Conservation (phyloP, 805 yeast genomes). For the Saccharomycopsis fibuligera region DNA sequence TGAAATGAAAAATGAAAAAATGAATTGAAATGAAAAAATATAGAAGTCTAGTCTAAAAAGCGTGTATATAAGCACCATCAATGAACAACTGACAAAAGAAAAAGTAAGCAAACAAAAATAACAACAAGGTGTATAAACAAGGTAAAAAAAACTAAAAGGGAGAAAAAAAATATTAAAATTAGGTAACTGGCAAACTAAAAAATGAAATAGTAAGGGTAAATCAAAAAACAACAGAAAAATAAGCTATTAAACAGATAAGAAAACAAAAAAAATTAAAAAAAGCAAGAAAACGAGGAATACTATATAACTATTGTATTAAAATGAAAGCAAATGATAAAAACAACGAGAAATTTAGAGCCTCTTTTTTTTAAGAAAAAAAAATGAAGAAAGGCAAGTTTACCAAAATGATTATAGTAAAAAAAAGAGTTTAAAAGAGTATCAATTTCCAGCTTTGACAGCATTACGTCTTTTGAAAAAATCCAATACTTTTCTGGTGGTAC, state of each 20-base stretch:
- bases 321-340: not conserved
- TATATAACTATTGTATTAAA: not conserved
- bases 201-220: not conserved
- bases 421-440: not conserved
- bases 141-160: not conserved
- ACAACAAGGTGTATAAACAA: not conserved
- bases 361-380: not conserved
- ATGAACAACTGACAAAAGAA: not conserved
- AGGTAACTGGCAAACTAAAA: not conserved
- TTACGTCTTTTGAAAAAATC: conserved; percentile 72
- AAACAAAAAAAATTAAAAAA: not conserved
- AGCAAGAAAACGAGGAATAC: not conserved
- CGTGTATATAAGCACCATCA: too few species aligned
- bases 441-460: conserved; percentile 22
- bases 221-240: not conserved
- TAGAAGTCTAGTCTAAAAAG: too few species aligned
- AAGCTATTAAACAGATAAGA: not conserved
- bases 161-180: not conserved
- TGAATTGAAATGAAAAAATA: too few species aligned
- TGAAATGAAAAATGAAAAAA: too few species aligned
- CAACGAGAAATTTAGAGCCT: not conserved
- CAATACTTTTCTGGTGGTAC: conserved; percentile 73
- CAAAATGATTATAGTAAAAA: not conserved
- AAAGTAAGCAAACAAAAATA: too few species aligned
- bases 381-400: too few species aligned